Conservation (phyloP, 768 basidiomycete genomes). For the Hydnum rufescens region DNA sequence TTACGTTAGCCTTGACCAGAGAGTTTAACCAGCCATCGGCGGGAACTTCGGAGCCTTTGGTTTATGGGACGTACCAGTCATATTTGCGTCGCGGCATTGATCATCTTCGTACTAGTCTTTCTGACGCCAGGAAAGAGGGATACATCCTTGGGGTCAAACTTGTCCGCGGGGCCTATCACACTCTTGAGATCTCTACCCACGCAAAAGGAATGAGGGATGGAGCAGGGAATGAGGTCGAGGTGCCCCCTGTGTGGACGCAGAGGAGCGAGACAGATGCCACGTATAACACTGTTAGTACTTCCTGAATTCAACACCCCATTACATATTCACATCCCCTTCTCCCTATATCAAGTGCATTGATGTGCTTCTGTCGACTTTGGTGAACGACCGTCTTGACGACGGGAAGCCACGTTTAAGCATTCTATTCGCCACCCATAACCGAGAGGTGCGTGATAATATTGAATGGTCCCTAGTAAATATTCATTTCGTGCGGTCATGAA, state of each 20-base stretch:
- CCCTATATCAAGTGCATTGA: slow-evolving; percentile 1
- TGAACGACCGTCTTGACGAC: background rate
- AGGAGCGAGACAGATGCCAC: slow-evolving; percentile 57
- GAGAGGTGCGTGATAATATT: background rate
- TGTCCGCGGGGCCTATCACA: slow-evolving; percentile 83
- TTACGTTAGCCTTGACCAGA: slow-evolving; percentile 51
- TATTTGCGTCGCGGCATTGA: slow-evolving; percentile 49
- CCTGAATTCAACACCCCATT: background rate
- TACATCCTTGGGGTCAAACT: slow-evolving; percentile 81
- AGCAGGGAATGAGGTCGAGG: slow-evolving; percentile 13
- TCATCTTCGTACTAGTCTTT: slow-evolving; percentile 35
- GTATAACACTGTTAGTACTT: slow-evolving; percentile 27
- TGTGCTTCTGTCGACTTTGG: background rate
- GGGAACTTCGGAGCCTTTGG: slow-evolving; percentile 33
- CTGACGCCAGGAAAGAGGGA: slow-evolving; percentile 39
- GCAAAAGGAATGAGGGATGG: slow-evolving; percentile 1
- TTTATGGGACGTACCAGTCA: slow-evolving; percentile 79
- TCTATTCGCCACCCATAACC: slow-evolving; percentile 76
- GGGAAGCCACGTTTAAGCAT: slow-evolving; percentile 28
- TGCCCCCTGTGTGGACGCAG: slow-evolving; percentile 50
- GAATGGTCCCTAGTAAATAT: background rate
- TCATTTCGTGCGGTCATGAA: slow-evolving; percentile 18
- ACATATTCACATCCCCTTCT: background rate
- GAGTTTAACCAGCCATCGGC: slow-evolving; percentile 39
- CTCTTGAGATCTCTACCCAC: slow-evolving; percentile 34